These are phyloP conservation scores for Auxenochlorella protothecoides DNA, from an alignment of 139 green algal genomes.

Conservation along the genomic window DNA sequence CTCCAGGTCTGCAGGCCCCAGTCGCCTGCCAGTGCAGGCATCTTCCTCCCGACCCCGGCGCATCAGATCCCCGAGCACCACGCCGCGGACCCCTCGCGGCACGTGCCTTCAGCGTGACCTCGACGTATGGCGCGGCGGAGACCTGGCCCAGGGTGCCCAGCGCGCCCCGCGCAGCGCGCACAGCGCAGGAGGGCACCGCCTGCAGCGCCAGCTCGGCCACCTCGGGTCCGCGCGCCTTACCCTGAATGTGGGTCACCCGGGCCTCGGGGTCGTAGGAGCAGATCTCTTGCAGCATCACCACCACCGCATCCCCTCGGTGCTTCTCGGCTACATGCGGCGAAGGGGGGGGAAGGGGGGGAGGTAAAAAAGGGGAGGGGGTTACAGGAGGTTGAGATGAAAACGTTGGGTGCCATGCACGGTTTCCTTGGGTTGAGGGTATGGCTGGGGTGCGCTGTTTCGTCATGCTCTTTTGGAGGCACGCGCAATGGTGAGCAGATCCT, in stretches of 20 bases:
- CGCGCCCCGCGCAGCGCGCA: not conserved
- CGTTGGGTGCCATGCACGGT: not conserved
- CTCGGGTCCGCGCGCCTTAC: not conserved
- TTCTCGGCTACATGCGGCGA: conserved; percentile 1
- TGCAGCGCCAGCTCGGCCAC: not conserved
- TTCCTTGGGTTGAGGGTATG: not conserved
- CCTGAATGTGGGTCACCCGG: not conserved
- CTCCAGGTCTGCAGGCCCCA: not conserved
- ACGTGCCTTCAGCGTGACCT: not conserved
- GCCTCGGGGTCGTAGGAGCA: no score
- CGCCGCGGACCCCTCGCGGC: not conserved
- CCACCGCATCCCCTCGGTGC: conserved; percentile 11
- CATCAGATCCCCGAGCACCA: not conserved
- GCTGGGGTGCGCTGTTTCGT: not conserved
- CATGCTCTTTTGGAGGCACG: no score
- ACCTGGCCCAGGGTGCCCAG: not conserved
- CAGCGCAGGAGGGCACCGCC: not conserved
- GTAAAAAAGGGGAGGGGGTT: no score
- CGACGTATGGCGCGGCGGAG: not conserved
- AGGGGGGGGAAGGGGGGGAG: no score
- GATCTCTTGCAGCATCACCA: conserved; percentile 13
- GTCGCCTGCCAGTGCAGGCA: not conserved
- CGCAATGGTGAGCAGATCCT: no score
- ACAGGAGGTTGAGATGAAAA: not conserved
- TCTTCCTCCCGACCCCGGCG: not conserved